A percentile compares a stretch with the other conserved stretches of the same genome.
phyloP scores from a whole-genome alignment of 2,329 filamentous ascomycete genomes.

The Diplodia mutila region DNA sequence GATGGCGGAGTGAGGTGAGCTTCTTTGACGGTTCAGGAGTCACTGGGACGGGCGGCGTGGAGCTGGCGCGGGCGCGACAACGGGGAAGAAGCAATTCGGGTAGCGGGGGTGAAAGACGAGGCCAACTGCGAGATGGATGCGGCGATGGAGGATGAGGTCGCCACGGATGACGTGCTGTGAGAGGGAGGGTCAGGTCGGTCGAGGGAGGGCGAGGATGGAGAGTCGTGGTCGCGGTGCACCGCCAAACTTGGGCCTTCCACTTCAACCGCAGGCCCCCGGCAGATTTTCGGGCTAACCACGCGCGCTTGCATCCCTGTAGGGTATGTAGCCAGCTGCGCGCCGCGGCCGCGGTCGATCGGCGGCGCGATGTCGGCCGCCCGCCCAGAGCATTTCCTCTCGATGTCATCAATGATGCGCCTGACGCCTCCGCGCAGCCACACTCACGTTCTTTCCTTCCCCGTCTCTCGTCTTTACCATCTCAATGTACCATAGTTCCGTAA shows the following conservation, averaged over 20 bases:
- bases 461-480: background rate
- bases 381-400: conserved; percentile 8
- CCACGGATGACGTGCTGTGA: background rate
- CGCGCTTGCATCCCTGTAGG: background rate
- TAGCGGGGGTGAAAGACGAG: background rate
- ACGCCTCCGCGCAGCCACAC: background rate
- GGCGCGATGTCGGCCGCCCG: conserved; percentile 21
- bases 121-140: background rate
- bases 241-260: conserved; percentile 16
- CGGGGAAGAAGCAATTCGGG: background rate
- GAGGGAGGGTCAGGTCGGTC: background rate
- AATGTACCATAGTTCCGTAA: conserved; percentile 1
- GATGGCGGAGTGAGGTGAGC: background rate
- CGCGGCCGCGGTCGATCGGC: conserved; percentile 13
- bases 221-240: conserved; percentile 20
- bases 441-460: background rate
- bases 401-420: conserved; percentile 7
- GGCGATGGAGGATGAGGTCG: background rate
- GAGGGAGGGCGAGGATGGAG: conserved; percentile 6
- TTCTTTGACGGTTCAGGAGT: conserved; percentile 17
- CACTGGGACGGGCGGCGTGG: conserved; percentile 11
- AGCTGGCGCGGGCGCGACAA: conserved; percentile 16
- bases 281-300: background rate
- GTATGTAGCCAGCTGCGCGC: background rate
- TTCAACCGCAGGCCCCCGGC: background rate